phyloP scores from a whole-genome alignment of 257 asterid genomes.

The Gentiana dahurica region DNA sequence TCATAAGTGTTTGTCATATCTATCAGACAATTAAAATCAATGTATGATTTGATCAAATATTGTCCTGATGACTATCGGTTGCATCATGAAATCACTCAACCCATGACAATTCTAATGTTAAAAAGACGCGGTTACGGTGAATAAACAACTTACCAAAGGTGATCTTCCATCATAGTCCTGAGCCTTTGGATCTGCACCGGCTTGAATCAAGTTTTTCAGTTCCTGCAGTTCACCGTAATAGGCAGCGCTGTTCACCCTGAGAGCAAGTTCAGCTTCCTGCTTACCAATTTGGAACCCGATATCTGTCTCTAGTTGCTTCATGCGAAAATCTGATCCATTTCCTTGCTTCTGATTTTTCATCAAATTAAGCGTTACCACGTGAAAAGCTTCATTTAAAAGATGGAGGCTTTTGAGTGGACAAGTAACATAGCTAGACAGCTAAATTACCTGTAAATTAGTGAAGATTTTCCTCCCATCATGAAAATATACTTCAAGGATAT shows the following conservation, averaged over 20 bases:
- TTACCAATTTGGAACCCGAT: slow-evolving; percentile 35
- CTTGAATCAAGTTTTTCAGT: slow-evolving; percentile 33
- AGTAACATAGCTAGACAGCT: neutral
- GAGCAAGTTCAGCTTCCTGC: slow-evolving; percentile 53
- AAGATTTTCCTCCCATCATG: slow-evolving; percentile 46
- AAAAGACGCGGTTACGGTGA: too few relatives aligned
- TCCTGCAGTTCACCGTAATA: slow-evolving; percentile 50
- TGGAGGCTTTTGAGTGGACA: neutral
- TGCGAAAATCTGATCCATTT: slow-evolving; percentile 28
- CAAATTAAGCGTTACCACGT: neutral
- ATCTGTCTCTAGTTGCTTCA: slow-evolving; percentile 38
- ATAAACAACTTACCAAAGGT: slow-evolving; percentile 37
- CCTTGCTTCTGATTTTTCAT: slow-evolving; percentile 27
- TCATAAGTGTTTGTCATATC: too few relatives aligned
- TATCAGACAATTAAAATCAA: too few relatives aligned
- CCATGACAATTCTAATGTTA: too few relatives aligned
- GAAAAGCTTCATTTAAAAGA: neutral
- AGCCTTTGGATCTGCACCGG: slow-evolving; percentile 55
- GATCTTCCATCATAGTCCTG: slow-evolving; percentile 55
- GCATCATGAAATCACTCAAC: too few relatives aligned
- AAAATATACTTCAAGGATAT: slow-evolving; percentile 32
- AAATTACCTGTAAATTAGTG: slow-evolving; percentile 41
- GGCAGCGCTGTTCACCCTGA: slow-evolving; percentile 62
- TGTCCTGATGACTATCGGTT: too few relatives aligned
- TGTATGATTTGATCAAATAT: too few relatives aligned